These are phyloP conservation scores for Pythium sp. DNA, from an alignment of 352 stramenopile genomes.

Conservation along the genomic window DNA sequence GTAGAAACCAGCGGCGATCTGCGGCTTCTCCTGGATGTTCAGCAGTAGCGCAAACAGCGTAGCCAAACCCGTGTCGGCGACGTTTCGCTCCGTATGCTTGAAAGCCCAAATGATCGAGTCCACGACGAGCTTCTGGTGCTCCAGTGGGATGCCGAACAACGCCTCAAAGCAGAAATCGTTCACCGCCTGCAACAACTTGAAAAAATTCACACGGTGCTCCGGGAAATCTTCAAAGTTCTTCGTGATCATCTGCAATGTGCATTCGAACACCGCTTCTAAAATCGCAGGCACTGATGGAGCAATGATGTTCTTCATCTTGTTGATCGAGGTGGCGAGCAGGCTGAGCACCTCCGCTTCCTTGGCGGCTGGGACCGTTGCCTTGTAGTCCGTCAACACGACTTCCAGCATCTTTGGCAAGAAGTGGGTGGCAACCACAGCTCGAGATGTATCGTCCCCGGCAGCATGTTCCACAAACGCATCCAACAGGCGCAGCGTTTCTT, in stretches of 20 bases:
- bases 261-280: conserved; percentile 97
- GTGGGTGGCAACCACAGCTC: conserved; percentile 86
- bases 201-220: conserved; percentile 98
- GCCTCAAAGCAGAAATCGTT: conserved; percentile 96
- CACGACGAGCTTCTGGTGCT: conserved; percentile 98
- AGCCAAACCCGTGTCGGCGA: conserved; percentile 96
- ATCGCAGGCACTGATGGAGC: conserved; percentile 90
- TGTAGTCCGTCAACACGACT: conserved; percentile 96
- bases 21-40: conserved; percentile 94
- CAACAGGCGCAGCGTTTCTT: conserved; percentile 95
- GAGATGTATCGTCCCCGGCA: conserved; percentile 60
- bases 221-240: conserved; percentile 99
- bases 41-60: conserved; percentile 96
- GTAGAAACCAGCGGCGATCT: conserved; percentile 97
- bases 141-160: conserved; percentile 95
- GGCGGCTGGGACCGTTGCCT: conserved; percentile 62
- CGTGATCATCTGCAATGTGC: conserved; percentile 99
- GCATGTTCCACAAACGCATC: conserved; percentile 94
- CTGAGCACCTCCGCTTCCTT: conserved; percentile 93
- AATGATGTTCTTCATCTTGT: conserved; percentile 93
- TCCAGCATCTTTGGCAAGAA: conserved; percentile 97
- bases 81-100: conserved; percentile 99
- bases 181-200: conserved; percentile 95
- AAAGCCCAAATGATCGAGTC: conserved; percentile 99
- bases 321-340: conserved; percentile 95